These are phyloP conservation scores for Saccharomycopsis sp. DNA, from an alignment of 805 yeast genomes.

Conservation along the genomic window DNA sequence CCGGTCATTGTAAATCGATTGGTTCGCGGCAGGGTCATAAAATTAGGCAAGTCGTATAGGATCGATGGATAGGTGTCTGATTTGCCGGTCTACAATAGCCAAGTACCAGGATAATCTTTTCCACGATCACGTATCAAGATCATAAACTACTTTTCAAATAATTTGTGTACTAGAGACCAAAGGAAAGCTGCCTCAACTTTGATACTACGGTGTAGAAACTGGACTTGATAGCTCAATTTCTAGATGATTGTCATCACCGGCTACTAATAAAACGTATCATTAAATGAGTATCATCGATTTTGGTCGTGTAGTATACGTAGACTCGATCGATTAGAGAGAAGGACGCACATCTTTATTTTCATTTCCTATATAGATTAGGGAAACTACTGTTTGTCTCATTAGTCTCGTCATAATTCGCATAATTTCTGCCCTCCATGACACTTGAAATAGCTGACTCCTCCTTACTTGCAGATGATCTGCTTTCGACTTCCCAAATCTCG, in stretches of 20 bases:
- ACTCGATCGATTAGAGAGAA: neutral
- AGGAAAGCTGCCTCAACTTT: too few species aligned
- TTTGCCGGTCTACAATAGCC: neutral
- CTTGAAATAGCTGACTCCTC: neutral
- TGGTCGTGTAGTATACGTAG: neutral
- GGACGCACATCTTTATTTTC: neutral
- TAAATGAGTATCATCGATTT: too few species aligned
- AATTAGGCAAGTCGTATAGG: neutral
- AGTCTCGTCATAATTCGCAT: neutral
- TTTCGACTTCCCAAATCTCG: neutral
- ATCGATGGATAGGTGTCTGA: neutral
- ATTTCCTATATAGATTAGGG: neutral
- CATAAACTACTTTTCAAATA: too few species aligned
- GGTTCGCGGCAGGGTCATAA: neutral
- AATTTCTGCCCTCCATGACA: slow-evolving; percentile 1
- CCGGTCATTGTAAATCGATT: neutral
- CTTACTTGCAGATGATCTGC: neutral
- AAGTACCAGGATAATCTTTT: neutral
- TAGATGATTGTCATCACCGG: too few species aligned
- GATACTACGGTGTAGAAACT: too few species aligned
- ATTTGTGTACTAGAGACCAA: too few species aligned
- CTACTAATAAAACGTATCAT: too few species aligned
- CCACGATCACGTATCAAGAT: too few species aligned
- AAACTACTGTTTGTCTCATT: neutral
- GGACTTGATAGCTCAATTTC: too few species aligned